Conservation (phyloP, 192 early-diverging fungal species). For the Anaeromyces robustus region DNA sequence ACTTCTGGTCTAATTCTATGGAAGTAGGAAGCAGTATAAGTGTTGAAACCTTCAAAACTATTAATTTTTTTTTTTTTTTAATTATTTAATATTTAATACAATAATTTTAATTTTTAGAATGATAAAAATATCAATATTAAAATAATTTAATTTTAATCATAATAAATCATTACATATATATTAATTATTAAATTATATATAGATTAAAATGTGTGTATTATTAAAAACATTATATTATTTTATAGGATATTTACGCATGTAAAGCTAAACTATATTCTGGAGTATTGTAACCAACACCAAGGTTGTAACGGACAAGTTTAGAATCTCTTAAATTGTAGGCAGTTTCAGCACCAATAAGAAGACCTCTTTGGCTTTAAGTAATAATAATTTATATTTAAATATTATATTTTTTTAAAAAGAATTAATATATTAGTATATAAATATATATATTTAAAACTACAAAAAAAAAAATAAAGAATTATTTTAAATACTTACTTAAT, state of each 20-base stretch:
- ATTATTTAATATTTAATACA: too few relatives aligned
- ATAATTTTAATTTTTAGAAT: too few relatives aligned
- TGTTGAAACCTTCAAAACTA: constrained; percentile 69
- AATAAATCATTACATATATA: not conserved
- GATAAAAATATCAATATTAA: too few relatives aligned
- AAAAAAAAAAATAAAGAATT: not conserved
- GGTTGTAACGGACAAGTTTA: constrained; percentile 74
- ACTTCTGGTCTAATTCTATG: constrained; percentile 82
- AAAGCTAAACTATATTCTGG: constrained; percentile 79
- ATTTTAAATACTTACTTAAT: constrained; percentile 28
- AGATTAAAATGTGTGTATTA: too few relatives aligned
- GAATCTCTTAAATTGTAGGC: constrained; percentile 85
- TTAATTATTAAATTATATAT: not conserved
- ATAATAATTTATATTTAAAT: not conserved
- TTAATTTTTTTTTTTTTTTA: too few relatives aligned
- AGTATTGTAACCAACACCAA: constrained; percentile 69
- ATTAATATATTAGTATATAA: too few relatives aligned
- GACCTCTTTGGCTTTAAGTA: constrained; percentile 53
- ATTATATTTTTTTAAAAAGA: too few relatives aligned
- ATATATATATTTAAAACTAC: too few relatives aligned
- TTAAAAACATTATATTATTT: too few relatives aligned
- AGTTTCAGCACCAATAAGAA: constrained; percentile 82
- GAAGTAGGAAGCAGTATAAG: constrained; percentile 89
- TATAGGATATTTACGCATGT: constrained; percentile 39
- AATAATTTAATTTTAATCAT: not conserved